Evolutionary conservation across 2,329 filamentous ascomycete genomes (phyloP), one percentile per base, ranked within the genome.

Genomic region (Botrytis aclada): DNA sequence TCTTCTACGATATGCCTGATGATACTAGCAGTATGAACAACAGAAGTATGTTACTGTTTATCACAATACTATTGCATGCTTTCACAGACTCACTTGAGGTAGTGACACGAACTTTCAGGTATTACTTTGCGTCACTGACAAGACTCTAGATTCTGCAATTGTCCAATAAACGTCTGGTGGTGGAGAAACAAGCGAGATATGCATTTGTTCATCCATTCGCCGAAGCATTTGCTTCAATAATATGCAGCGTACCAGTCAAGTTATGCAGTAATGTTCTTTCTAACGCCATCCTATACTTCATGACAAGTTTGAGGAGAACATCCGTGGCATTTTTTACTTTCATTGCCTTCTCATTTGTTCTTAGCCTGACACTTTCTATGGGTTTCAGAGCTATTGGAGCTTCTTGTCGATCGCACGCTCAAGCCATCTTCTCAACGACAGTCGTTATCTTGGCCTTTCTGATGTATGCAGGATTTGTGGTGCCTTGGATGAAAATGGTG

Each of bases 191-290:
- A 78, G 84, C 87, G 72, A 89, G 92, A 74, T 98, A 97, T 80
- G 94, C 94, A 32, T 86, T 98, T 22, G 97, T 97, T 78, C 95
- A 97, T 78, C 94, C 95, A 0, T 95, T 92, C 20, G 92, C 94
- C 16, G 94, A 98, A 85, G 93, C 94, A n/a, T 86, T 95, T 66
- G 89, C 94, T 0, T 96, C 93, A 16, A 96, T 97, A 91, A 82
- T 97, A 43, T 92, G 89, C 75, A 94, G 97, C 77, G 83, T 97
- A 83, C 95, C 95, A 0, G 94, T 94, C 82, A 97, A 95, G 82
- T 82, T 97, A 18, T 45, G 72, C 29, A 78, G 75, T 25, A 73
- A 74, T 6, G 86, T 97, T 75, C 83, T 88, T 12, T 97, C 97
- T 86, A 97, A 97, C 80, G 67, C 94, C 62, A 86, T 89, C 1